Conservation (phyloP, 1,284 basidiomycete genomes). For the Cryptococcus neoformans region DNA sequence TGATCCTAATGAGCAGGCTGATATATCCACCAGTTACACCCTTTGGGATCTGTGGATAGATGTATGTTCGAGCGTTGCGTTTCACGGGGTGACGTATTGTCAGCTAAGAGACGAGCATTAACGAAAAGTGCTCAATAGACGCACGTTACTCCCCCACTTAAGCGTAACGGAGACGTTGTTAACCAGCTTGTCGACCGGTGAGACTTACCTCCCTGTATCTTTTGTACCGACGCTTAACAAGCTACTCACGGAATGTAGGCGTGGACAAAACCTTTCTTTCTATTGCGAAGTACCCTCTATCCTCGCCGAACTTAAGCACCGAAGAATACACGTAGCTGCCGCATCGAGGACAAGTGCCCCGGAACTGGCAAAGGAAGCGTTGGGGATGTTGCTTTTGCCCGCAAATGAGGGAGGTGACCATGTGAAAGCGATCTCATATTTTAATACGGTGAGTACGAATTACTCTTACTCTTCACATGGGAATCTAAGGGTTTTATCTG, state of each 20-base stretch:
- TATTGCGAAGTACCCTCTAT: constrained; percentile 76
- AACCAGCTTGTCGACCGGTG: constrained; percentile 65
- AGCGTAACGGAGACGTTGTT: constrained; percentile 56
- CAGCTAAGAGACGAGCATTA: background rate
- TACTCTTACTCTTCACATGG: background rate
- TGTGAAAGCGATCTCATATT: constrained; percentile 62
- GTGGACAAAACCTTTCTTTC: constrained; percentile 61
- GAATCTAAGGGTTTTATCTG: background rate
- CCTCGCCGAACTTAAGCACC: constrained; percentile 58
- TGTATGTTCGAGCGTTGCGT: constrained; percentile 33
- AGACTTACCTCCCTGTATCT: constrained; percentile 4
- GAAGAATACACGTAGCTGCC: constrained; percentile 63
- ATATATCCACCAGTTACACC: constrained; percentile 60
- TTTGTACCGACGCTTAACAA: background rate
- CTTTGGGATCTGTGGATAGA: constrained; percentile 84
- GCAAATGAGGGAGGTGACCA: constrained; percentile 50
- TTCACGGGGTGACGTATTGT: background rate
- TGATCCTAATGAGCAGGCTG: background rate
- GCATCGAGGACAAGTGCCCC: constrained; percentile 72
- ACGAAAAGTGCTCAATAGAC: constrained; percentile 15
- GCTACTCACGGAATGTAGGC: constrained; percentile 45
- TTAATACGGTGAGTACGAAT: constrained; percentile 55
- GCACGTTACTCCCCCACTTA: constrained; percentile 59
- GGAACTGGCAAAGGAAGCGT: constrained; percentile 60
- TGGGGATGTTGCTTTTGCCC: constrained; percentile 66